These are phyloP conservation scores for Amaranthus cruentus DNA, from an alignment of 148 eudicot genomes.

Conservation along the genomic window DNA sequence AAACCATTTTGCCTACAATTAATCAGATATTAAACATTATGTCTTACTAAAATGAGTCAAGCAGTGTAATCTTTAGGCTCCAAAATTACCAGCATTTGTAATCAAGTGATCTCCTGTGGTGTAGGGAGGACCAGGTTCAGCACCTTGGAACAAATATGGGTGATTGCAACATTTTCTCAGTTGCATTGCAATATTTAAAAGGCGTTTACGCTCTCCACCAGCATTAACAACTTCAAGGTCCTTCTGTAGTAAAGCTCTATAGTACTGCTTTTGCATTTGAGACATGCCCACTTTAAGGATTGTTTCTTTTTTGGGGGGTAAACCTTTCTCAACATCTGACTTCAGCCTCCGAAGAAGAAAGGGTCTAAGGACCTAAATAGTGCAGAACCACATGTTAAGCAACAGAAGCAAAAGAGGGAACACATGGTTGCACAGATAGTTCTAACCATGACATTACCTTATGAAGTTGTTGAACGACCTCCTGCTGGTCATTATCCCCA, in stretches of 20 bases:
- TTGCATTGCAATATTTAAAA: slow-evolving; percentile 96
- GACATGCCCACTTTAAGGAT: slow-evolving; percentile 99
- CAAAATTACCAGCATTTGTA: slow-evolving; percentile 72
- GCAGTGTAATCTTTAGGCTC: not conserved
- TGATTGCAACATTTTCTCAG: slow-evolving; percentile 96
- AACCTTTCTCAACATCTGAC: slow-evolving; percentile 97
- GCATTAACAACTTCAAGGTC: slow-evolving; percentile 99
- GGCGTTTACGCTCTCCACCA: slow-evolving; percentile 98
- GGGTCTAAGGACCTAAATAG: slow-evolving; percentile 82
- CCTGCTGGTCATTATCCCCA: slow-evolving; percentile 95
- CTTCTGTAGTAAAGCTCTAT: slow-evolving; percentile 83
- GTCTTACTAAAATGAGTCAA: not conserved
- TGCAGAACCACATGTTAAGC: slow-evolving; percentile 6
- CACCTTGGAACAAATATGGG: slow-evolving; percentile 98
- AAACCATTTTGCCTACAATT: slow-evolving; percentile 86
- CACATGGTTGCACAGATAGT: not conserved
- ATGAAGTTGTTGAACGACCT: slow-evolving; percentile 96
- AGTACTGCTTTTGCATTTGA: slow-evolving; percentile 98
- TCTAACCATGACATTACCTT: slow-evolving; percentile 44
- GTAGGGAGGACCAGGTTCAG: slow-evolving; percentile 98
- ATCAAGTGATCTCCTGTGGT: slow-evolving; percentile 91
- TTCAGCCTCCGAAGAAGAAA: slow-evolving; percentile 94
- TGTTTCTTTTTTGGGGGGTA: slow-evolving; percentile 98
- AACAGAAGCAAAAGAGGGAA: not conserved
- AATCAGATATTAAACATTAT: not conserved